Base-by-base conservation (phyloP, 768 basidiomycete genomes). In the Suillus sp. region DNA sequence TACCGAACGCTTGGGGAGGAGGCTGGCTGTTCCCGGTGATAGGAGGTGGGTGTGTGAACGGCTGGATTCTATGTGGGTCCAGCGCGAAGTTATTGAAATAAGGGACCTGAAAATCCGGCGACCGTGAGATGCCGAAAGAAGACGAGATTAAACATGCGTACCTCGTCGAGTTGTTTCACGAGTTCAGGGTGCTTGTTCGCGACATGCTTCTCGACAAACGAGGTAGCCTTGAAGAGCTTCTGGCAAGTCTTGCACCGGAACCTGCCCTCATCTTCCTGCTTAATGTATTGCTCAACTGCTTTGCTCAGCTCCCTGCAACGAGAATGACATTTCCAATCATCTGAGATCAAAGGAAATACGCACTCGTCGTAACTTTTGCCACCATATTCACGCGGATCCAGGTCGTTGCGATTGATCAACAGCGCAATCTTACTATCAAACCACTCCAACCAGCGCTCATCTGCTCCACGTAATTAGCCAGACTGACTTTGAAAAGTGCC, bases 141-240 rank as follows among this genome's bases (percentile, higher is more conserved):
- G 38, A 62, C 62, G 58, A 62, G 57, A 66, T 47, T 4, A 65
- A 53, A 42, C 62, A 10, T 40, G 70, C 82, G 77, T 74, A 97
- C 96, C 71, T 96, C 91, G 47, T 95, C 93, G 20, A 98, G 85
- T 58, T 83, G 79, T 68, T 90, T 91, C 63, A 96, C 85, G 18
- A 93, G 79, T 64, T 97, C 93, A 13, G 90, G 80, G 73, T 99
- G 97, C 75, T 99, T 99, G 74, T 96, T 94, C 14, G 89, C 86
- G 65, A 99, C 89, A 74, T 99, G 97, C 81, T 99, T 99, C 79
- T 96, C 94, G 55, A 99, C 92, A 77, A 98, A 99, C 30, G 95
- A 88, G 38, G 92, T 91, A 4, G 95, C 97, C 75, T 96, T 96
- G 88, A 99, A 99, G 25, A 99, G 83, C 80, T 99, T 99, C 77